phyloP scores from a whole-genome alignment of 331 rosid genomes.

The Telfairia occidentalis region DNA sequence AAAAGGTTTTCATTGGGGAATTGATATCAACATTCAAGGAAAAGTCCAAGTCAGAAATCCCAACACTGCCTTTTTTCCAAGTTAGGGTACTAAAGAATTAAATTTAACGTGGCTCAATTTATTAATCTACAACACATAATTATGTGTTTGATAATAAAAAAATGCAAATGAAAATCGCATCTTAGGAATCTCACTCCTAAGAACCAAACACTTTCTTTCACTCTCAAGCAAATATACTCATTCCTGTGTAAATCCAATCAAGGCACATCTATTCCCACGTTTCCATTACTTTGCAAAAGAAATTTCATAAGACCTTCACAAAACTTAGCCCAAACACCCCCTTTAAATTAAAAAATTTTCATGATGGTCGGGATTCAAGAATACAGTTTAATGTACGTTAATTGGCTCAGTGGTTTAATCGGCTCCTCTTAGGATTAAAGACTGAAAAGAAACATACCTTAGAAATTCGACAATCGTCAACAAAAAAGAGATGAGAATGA shows the following conservation, averaged over 20 bases:
- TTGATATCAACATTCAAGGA: neutral
- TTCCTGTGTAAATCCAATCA: neutral
- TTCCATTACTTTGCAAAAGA: neutral
- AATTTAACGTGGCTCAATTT: too few relatives aligned
- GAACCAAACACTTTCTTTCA: neutral
- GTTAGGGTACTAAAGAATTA: neutral
- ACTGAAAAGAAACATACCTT: neutral
- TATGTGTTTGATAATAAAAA: neutral
- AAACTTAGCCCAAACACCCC: neutral
- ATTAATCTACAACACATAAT: neutral
- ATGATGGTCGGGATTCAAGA: neutral
- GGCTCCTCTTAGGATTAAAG: neutral
- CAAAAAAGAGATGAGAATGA: neutral
- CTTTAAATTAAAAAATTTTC: neutral
- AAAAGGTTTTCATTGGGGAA: neutral
- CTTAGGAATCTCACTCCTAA: neutral
- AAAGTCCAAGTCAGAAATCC: neutral
- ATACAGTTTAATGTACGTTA: neutral
- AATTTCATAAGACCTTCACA: neutral
- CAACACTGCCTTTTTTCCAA: neutral
- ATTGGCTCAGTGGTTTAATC: neutral
- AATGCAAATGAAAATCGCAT: neutral
- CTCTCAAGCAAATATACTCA: neutral
- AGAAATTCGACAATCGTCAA: neutral
- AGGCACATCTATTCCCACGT: neutral